A percentile compares a stretch with the other conserved stretches of the same genome.
Evolutionary conservation across 495 filamentous ascomycete genomes (phyloP).

Genomic region (Diplogelasinospora grovesii): DNA sequence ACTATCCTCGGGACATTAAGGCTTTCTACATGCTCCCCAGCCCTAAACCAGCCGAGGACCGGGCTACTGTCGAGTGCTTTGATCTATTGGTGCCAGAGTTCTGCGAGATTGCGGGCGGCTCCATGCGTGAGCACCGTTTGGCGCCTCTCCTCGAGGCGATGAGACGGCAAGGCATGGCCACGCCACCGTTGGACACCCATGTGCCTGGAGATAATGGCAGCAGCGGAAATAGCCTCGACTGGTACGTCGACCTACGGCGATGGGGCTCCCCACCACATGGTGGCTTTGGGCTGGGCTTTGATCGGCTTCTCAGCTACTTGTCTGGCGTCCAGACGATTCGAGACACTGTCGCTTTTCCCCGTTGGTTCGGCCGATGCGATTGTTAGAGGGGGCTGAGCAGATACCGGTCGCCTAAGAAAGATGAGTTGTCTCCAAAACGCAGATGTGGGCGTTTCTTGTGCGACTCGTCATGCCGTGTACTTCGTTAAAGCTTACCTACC

Average conservation of each 20-base stretch:
- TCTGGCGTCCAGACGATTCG: constrained; percentile 76
- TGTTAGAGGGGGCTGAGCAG: constrained; percentile 43
- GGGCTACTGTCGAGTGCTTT: constrained; percentile 80
- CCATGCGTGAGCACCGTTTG: constrained; percentile 84
- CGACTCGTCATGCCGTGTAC: constrained; percentile 22
- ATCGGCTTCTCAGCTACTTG: constrained; percentile 81
- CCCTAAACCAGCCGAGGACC: constrained; percentile 9
- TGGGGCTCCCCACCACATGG: constrained; percentile 96
- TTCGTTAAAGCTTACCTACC: constrained; percentile 35
- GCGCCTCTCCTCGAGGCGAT: constrained; percentile 65
- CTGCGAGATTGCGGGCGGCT: constrained; percentile 87
- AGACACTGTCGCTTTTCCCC: constrained; percentile 82
- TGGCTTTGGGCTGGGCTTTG: constrained; percentile 91
- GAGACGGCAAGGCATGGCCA: constrained; percentile 33
- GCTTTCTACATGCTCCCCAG: constrained; percentile 92
- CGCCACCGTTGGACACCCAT: constrained; percentile 1
- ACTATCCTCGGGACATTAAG: constrained; percentile 82
- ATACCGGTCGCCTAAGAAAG: not conserved
- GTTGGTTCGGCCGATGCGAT: constrained; percentile 87
- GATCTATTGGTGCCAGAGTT: constrained; percentile 87
- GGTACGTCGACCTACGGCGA: constrained; percentile 91
- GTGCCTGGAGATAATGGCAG: not conserved
- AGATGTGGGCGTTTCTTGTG: constrained; percentile 15
- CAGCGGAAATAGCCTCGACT: constrained; percentile 50
- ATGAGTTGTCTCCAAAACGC: constrained; percentile 1